A percentile compares a stretch with the other conserved stretches of the same genome.
These are phyloP conservation scores for Penicillium palitans DNA, from an alignment of 2,329 filamentous ascomycete species.

Conservation along the genomic window DNA sequence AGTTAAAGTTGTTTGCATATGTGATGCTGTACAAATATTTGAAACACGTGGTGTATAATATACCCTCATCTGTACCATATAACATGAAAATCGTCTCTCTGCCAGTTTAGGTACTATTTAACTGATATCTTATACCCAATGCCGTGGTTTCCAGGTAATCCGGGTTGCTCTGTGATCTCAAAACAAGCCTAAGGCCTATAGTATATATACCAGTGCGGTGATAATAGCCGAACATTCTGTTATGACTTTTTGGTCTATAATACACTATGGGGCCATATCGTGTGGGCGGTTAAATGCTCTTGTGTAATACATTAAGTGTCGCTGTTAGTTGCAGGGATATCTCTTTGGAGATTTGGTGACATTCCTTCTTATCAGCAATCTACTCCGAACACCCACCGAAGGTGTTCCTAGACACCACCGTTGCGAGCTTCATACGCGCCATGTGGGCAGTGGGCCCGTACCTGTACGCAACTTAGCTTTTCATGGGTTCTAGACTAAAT, in stretches of 20 bases:
- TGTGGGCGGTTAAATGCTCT: neutral
- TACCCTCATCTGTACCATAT: constrained; percentile 9
- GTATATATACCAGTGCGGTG: neutral
- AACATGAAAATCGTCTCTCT: constrained; percentile 7
- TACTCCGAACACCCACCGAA: neutral
- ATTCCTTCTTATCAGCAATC: too few relatives aligned
- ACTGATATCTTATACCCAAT: neutral
- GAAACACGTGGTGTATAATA: neutral
- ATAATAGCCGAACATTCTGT: neutral
- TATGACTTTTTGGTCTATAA: neutral
- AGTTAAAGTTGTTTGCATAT: constrained; percentile 4
- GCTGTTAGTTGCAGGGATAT: neutral
- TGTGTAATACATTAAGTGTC: neutral
- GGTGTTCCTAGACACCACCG: neutral
- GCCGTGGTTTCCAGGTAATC: neutral
- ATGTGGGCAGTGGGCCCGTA: neutral
- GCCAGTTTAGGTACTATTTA: neutral
- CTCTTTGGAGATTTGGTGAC: neutral
- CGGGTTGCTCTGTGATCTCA: neutral
- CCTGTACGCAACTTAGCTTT: neutral
- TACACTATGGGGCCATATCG: neutral
- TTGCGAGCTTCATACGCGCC: neutral
- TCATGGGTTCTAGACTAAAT: neutral
- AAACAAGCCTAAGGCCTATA: neutral
- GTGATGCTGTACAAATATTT: constrained; percentile 12